Evolutionary conservation across 2,329 filamentous ascomycete genomes (phyloP).

Genomic region (Aureobasidium sp.): DNA sequence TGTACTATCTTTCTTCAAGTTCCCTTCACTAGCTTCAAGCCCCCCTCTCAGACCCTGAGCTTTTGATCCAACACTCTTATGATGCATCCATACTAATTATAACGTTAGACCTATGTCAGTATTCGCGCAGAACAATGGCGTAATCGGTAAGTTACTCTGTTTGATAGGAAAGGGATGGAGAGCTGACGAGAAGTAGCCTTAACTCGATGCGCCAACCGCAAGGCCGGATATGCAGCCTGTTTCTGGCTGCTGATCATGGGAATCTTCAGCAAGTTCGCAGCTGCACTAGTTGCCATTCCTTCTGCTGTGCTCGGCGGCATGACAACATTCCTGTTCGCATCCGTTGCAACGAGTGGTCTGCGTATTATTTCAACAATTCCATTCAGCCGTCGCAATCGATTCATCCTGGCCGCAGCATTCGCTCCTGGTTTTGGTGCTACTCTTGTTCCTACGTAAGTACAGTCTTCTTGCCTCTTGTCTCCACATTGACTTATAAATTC

Average conservation of each 20-base stretch:
- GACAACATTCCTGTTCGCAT: slow-evolving; percentile 71
- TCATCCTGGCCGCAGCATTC: slow-evolving; percentile 70
- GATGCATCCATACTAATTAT: neutral
- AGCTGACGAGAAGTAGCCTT: slow-evolving; percentile 47
- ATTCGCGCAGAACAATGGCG: slow-evolving; percentile 79
- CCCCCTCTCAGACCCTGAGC: slow-evolving; percentile 27
- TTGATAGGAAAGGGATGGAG: too few species aligned
- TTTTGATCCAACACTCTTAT: neutral
- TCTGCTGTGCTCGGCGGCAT: slow-evolving; percentile 42
- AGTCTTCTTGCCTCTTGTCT: too few species aligned
- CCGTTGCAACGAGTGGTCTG: slow-evolving; percentile 70
- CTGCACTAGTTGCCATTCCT: slow-evolving; percentile 70
- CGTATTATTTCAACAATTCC: slow-evolving; percentile 64
- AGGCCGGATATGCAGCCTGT: slow-evolving; percentile 70
- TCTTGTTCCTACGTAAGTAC: slow-evolving; percentile 36
- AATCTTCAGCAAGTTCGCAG: slow-evolving; percentile 76
- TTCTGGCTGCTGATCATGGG: slow-evolving; percentile 75
- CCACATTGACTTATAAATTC: slow-evolving; percentile 19
- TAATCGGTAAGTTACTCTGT: neutral
- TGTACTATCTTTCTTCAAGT: neutral
- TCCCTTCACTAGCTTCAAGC: neutral
- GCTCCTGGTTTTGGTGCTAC: slow-evolving; percentile 59
- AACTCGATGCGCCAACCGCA: slow-evolving; percentile 73
- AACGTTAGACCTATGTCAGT: slow-evolving; percentile 31
- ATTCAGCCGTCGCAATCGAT: slow-evolving; percentile 73